Conservation (phyloP, 441 rosid species). For the Adansonia madagascariensis region DNA sequence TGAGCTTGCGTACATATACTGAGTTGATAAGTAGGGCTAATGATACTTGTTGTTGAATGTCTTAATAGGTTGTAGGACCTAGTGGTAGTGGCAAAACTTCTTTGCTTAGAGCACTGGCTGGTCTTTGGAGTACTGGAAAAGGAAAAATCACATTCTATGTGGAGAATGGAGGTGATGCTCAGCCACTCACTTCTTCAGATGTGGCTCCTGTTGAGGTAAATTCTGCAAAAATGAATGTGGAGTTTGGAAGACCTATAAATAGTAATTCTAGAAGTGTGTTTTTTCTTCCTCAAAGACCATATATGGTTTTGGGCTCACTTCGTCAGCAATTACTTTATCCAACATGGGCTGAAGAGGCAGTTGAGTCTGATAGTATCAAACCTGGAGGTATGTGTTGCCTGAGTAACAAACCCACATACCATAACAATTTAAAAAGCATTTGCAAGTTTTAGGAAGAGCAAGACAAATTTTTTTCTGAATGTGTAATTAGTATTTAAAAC, state of each 20-base stretch:
- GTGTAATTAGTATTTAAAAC: background rate
- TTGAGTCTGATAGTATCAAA: constrained; percentile 38
- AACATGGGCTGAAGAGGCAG: constrained; percentile 56
- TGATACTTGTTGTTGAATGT: constrained; percentile 25
- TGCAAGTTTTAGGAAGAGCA: background rate
- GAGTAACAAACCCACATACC: background rate
- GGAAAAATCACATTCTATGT: constrained; percentile 79
- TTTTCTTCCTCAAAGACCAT: constrained; percentile 96
- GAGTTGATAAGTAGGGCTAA: constrained; percentile 21
- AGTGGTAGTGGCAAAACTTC: constrained; percentile 98
- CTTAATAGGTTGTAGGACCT: constrained; percentile 79
- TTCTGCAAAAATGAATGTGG: constrained; percentile 25
- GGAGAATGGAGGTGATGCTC: constrained; percentile 44
- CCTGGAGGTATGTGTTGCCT: constrained; percentile 43
- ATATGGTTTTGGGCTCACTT: constrained; percentile 94
- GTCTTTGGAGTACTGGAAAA: constrained; percentile 87
- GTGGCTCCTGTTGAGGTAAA: constrained; percentile 36
- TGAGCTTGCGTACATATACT: constrained; percentile 23
- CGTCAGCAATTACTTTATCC: constrained; percentile 97
- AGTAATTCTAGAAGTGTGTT: constrained; percentile 56
- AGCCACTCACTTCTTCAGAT: constrained; percentile 35
- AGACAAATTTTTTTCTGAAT: background rate
- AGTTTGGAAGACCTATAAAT: constrained; percentile 37
- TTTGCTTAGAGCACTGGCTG: constrained; percentile 87
- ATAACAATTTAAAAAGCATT: constrained; percentile 11